phyloP scores from a whole-genome alignment of 2,329 filamentous ascomycete genomes.

The Ceratocystis ficicola region DNA sequence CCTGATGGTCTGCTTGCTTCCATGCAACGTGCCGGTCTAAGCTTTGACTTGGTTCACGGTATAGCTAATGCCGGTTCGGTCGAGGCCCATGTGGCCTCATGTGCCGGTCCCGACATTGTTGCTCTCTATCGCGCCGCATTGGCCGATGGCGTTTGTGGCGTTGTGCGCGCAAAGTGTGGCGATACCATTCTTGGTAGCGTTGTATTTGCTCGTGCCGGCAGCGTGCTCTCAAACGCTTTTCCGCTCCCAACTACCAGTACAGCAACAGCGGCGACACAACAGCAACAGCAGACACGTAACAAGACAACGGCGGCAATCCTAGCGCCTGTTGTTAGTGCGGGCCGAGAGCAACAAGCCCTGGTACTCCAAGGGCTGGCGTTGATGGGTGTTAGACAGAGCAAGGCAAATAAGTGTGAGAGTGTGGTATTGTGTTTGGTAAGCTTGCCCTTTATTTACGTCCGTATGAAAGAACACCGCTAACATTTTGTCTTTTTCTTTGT shows the following conservation, averaged over 20 bases:
- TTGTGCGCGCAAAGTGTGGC: constrained; percentile 67
- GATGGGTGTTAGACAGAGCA: constrained; percentile 71
- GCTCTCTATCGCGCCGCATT: constrained; percentile 71
- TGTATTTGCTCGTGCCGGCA: constrained; percentile 23
- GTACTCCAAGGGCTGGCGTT: constrained; percentile 65
- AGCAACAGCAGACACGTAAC: too few species aligned
- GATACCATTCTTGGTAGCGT: constrained; percentile 37
- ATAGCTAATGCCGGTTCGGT: constrained; percentile 63
- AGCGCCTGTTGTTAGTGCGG: constrained; percentile 61
- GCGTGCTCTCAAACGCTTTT: constrained; percentile 2
- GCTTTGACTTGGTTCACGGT: constrained; percentile 74
- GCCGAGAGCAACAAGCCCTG: constrained; percentile 50
- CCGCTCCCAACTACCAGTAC: constrained; percentile 22
- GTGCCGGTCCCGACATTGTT: constrained; percentile 59
- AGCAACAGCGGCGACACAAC: neutral
- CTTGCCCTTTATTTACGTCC: constrained; percentile 22
- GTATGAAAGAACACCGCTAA: neutral
- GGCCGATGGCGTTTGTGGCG: constrained; percentile 57
- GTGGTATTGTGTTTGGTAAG: constrained; percentile 72
- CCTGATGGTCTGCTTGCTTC: constrained; percentile 66
- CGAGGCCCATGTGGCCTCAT: constrained; percentile 53
- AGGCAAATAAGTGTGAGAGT: constrained; percentile 59
- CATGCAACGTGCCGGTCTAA: constrained; percentile 58
- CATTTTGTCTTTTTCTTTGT: neutral
- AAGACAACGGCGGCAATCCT: constrained; percentile 57